Conservation (phyloP, 2,329 filamentous ascomycete species). For the Sclerotinia glacialis region DNA sequence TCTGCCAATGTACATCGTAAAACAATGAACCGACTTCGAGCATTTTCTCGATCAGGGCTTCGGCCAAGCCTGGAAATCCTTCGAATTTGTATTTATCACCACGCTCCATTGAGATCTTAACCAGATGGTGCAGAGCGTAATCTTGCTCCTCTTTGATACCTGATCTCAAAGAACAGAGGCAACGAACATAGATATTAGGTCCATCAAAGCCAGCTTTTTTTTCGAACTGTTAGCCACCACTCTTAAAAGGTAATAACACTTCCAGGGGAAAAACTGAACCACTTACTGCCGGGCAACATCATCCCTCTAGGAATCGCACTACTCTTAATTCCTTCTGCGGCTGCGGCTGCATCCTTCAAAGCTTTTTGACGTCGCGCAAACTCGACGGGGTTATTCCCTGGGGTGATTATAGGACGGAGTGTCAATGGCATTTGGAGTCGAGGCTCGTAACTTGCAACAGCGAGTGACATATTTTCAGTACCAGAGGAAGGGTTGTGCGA, state of each 20-base stretch:
- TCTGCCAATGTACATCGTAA: constrained; percentile 77
- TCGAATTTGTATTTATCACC: constrained; percentile 96
- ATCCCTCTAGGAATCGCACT: constrained; percentile 47
- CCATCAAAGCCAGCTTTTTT: constrained; percentile 59
- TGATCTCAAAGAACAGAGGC: constrained; percentile 78
- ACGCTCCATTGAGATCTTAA: constrained; percentile 91
- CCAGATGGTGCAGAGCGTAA: constrained; percentile 89
- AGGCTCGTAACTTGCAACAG: constrained; percentile 69
- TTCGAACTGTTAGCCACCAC: constrained; percentile 24
- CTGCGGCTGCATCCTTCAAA: constrained; percentile 42
- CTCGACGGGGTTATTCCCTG: constrained; percentile 67
- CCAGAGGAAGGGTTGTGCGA: constrained; percentile 53
- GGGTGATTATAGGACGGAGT: constrained; percentile 71
- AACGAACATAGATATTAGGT: constrained; percentile 88
- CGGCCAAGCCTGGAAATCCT: constrained; percentile 82
- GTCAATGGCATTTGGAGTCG: constrained; percentile 59
- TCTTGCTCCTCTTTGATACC: constrained; percentile 77
- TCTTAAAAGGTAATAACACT: neutral
- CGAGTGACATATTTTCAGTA: constrained; percentile 55
- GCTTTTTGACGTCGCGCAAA: constrained; percentile 59
- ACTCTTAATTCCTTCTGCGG: constrained; percentile 40
- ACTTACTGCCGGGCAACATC: constrained; percentile 63
- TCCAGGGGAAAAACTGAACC: constrained; percentile 21
- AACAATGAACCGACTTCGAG: constrained; percentile 76
- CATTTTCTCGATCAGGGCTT: constrained; percentile 82